These are phyloP conservation scores for Xylariaceae sp. DNA, from an alignment of 2,329 filamentous ascomycete species.

Conservation along the genomic window DNA sequence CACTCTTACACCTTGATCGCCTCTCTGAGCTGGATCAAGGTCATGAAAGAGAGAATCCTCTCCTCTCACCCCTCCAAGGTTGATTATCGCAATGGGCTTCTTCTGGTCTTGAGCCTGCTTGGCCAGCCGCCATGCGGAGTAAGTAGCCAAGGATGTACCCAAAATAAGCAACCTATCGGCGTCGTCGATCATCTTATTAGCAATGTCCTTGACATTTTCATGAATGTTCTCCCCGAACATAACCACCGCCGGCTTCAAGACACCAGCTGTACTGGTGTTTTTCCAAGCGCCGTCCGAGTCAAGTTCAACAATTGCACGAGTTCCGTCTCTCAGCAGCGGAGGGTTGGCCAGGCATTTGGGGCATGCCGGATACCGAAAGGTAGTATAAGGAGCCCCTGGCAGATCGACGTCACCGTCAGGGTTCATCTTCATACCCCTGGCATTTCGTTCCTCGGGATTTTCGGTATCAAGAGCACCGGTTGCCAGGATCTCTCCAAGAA, in stretches of 20 bases:
- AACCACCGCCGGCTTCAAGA: slow-evolving; percentile 86
- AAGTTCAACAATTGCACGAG: slow-evolving; percentile 55
- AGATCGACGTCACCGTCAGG: slow-evolving; percentile 94
- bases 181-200: slow-evolving; percentile 73
- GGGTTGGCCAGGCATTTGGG: slow-evolving; percentile 68
- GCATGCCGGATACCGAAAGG: slow-evolving; percentile 87
- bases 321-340: slow-evolving; percentile 50
- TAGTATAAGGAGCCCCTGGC: slow-evolving; percentile 78
- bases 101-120: slow-evolving; percentile 75
- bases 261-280: slow-evolving; percentile 60
- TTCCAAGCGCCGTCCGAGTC: slow-evolving; percentile 79
- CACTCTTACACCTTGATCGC: slow-evolving; percentile 49
- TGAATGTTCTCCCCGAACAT: slow-evolving; percentile 95
- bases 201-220: slow-evolving; percentile 61
- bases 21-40: slow-evolving; percentile 47
- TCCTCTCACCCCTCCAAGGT: slow-evolving; percentile 76
- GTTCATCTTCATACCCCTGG: slow-evolving; percentile 72
- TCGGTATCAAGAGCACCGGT: slow-evolving; percentile 74
- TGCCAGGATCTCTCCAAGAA: slow-evolving; percentile 65
- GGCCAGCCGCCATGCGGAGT: slow-evolving; percentile 86
- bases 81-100: slow-evolving; percentile 83
- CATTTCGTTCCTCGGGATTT: slow-evolving; percentile 62
- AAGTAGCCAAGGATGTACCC: slow-evolving; percentile 88
- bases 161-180: slow-evolving; percentile 72
- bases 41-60: slow-evolving; percentile 66